Conservation (phyloP, 345 rosid species). For the Diplotaxis tenuifolia region DNA sequence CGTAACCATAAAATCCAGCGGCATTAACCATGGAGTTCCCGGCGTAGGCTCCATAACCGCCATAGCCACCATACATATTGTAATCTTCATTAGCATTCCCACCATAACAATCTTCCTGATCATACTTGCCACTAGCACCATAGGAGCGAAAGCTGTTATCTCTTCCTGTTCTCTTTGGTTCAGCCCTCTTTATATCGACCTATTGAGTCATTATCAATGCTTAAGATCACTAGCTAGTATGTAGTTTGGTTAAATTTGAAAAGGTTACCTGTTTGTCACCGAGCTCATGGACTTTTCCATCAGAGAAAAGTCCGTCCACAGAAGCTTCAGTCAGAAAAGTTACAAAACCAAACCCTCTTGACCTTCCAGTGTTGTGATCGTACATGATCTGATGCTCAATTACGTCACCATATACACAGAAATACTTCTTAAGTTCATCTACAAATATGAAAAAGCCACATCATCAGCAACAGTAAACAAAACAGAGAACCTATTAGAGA, state of each 20-base stretch:
- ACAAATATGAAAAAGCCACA: constrained; percentile 18
- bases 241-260: not conserved
- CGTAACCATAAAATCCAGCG: constrained; percentile 49
- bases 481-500: constrained; percentile 3
- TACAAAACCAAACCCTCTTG: constrained; percentile 58
- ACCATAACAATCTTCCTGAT: constrained; percentile 34
- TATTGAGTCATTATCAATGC: constrained; percentile 27
- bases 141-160: constrained; percentile 34
- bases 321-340: constrained; percentile 48
- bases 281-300: constrained; percentile 45
- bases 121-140: constrained; percentile 42
- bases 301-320: constrained; percentile 45
- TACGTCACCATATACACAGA: constrained; percentile 45
- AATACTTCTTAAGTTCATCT: constrained; percentile 51
- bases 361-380: constrained; percentile 48
- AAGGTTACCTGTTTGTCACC: constrained; percentile 45
- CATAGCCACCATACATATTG: constrained; percentile 39
- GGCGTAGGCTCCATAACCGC: constrained; percentile 41
- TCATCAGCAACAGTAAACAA: not conserved
- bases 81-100: constrained; percentile 44
- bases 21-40: constrained; percentile 43
- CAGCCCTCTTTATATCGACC: constrained; percentile 84
- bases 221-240: constrained; percentile 4
- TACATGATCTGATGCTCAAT: constrained; percentile 48
- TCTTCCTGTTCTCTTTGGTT: constrained; percentile 58